Conservation (phyloP, 148 eudicot species). For the Heliosperma pusillum region DNA sequence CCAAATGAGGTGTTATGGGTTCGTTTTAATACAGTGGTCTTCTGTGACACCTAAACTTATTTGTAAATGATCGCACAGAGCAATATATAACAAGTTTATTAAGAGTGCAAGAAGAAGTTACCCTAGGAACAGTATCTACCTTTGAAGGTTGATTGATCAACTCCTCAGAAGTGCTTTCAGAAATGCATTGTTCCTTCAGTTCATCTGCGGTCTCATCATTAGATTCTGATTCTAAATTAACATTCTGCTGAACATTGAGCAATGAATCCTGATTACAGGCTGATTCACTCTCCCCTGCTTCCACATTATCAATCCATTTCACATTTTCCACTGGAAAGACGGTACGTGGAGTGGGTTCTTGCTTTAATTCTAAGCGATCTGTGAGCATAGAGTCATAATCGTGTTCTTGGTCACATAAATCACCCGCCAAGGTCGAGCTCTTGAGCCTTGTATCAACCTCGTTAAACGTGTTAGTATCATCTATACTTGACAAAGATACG, state of each 20-base stretch:
- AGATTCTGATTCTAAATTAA: constrained; percentile 18
- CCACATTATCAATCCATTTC: constrained; percentile 16
- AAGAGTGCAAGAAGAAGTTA: constrained; percentile 8
- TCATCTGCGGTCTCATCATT: constrained; percentile 17
- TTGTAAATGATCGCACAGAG: not conserved
- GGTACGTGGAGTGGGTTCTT: constrained; percentile 18
- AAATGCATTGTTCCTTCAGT: constrained; percentile 9
- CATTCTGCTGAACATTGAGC: constrained; percentile 16
- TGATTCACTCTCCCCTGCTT: constrained; percentile 24
- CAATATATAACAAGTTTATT: not conserved
- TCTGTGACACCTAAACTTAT: not conserved
- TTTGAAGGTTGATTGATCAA: constrained; percentile 17
- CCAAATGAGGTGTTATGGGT: not conserved
- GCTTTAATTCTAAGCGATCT: constrained; percentile 26
- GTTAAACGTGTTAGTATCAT: not conserved
- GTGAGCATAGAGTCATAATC: constrained; percentile 24
- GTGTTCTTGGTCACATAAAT: constrained; percentile 18
- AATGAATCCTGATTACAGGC: constrained; percentile 12
- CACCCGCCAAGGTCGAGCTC: constrained; percentile 15
- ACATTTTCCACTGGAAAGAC: not conserved
- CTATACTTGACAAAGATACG: not conserved
- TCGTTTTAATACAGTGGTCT: not conserved
- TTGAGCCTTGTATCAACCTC: constrained; percentile 11
- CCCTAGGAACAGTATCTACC: constrained; percentile 30
- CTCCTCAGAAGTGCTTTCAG: not conserved